Evolutionary conservation across 2,329 filamentous ascomycete species (phyloP).

Genomic region (Scedosporium dehoogii): DNA sequence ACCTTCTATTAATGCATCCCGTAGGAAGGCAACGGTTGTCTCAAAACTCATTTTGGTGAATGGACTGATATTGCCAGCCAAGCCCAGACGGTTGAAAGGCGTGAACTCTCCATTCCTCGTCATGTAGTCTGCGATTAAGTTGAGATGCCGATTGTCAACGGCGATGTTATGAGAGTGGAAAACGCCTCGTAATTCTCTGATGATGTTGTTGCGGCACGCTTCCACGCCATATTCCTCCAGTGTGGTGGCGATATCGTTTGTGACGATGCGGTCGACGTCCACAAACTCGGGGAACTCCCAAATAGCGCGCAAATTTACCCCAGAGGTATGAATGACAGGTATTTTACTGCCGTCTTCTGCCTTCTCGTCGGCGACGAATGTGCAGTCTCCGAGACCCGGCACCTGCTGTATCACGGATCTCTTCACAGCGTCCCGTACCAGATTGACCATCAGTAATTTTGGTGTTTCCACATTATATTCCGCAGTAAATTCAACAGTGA

Average conservation of each 20-base stretch:
- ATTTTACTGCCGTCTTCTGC: conserved; percentile 40
- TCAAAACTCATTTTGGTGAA: conserved; percentile 99
- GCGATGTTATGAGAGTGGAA: conserved; percentile 86
- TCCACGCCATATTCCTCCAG: conserved; percentile 85
- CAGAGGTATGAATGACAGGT: conserved; percentile 63
- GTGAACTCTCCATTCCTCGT: conserved; percentile 84
- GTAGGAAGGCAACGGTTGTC: conserved; percentile 88
- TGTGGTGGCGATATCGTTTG: conserved; percentile 86
- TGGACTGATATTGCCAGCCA: conserved; percentile 75
- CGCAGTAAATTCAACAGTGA: conserved; percentile 53
- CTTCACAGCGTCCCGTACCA: conserved; percentile 73
- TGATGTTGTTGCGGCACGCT: conserved; percentile 78
- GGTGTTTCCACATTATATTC: conserved; percentile 72
- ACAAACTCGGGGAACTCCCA: conserved; percentile 78
- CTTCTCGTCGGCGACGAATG: conserved; percentile 52
- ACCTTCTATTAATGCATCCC: conserved; percentile 80
- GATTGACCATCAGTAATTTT: conserved; percentile 85
- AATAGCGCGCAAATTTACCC: conserved; percentile 85
- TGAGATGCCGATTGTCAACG: conserved; percentile 86
- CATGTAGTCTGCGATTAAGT: conserved; percentile 96
- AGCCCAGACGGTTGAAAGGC: conserved; percentile 84
- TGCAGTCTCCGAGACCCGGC: conserved; percentile 62
- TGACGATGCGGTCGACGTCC: conserved; percentile 76
- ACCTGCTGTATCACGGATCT: conserved; percentile 83
- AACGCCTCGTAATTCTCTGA: conserved; percentile 74